Percentiles rank a stretch among this genome's conserved stretches.
phyloP scores from a whole-genome alignment of 139 green algal genomes.

The Marvania coccoides region DNA sequence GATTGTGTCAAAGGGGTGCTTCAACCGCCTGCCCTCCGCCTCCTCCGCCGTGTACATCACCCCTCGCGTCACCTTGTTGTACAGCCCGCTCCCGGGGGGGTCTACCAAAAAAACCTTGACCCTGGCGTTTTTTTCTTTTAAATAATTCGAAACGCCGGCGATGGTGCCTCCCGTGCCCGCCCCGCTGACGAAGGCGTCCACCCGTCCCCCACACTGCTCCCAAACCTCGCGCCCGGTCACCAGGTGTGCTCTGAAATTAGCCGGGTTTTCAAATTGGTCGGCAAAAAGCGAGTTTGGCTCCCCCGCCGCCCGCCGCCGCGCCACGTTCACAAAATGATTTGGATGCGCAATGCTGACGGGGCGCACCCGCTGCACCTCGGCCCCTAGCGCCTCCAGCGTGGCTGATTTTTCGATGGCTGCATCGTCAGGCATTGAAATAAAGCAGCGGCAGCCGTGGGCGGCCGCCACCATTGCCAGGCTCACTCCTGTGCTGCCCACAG shows the following conservation, averaged over 20 bases:
- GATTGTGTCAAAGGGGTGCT: conserved; percentile 92
- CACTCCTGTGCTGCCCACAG: conserved; percentile 71
- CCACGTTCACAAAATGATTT: conserved; percentile 91
- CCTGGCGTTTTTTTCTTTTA: conserved; percentile 47
- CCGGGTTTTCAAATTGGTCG: conserved; percentile 94
- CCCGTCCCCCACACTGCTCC: conserved; percentile 54
- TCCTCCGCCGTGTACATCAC: conserved; percentile 80
- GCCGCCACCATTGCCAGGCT: conserved; percentile 73
- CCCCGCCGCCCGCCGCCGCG: conserved; percentile 41
- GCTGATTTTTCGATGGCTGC: conserved; percentile 78
- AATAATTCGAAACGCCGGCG: conserved; percentile 62
- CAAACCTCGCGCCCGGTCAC: conserved; percentile 78
- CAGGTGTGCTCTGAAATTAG: conserved; percentile 78
- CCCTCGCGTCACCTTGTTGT: conserved; percentile 70
- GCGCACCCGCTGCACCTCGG: conserved; percentile 66
- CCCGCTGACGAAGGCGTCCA: conserved; percentile 89
- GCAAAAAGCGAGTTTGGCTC: conserved; percentile 68
- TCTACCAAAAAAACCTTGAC: conserved; percentile 68
- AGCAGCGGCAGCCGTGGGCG: conserved; percentile 54
- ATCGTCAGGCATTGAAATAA: conserved; percentile 89
- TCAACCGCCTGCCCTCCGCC: conserved; percentile 82
- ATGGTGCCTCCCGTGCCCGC: conserved; percentile 92
- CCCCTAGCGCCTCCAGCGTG: conserved; percentile 59
- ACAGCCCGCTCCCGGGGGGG: conserved; percentile 68
- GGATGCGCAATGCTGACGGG: conserved; percentile 91